Evolutionary conservation across 1,284 basidiomycete species (phyloP).

Genomic region (Neonothopanus nambi): DNA sequence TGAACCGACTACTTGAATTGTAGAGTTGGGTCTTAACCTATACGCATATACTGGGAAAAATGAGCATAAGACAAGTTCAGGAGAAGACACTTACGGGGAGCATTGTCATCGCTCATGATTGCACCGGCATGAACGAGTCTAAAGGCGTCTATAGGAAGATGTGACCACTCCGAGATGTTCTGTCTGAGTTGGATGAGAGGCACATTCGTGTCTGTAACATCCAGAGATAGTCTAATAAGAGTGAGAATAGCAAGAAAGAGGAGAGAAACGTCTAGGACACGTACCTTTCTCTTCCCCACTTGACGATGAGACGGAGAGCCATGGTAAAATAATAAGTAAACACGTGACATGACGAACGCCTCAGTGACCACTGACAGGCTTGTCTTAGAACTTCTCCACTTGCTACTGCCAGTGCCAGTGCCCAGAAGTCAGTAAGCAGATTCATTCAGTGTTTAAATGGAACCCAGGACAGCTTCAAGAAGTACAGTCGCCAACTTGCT

Average conservation of each 20-base stretch:
- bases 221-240: neutral
- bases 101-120: conserved; percentile 75
- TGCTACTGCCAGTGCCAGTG: neutral
- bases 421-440: conserved; percentile 3
- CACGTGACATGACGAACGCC: neutral
- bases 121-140: conserved; percentile 80
- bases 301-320: conserved; percentile 49
- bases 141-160: conserved; percentile 61
- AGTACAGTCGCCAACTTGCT: conserved; percentile 22
- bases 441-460: too few species aligned
- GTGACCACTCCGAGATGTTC: conserved; percentile 63
- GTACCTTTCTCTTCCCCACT: conserved; percentile 63
- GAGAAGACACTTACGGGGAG: conserved; percentile 49
- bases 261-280: conserved; percentile 19
- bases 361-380: neutral
- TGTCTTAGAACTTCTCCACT: neutral
- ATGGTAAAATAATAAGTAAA: conserved; percentile 24
- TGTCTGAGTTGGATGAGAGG: conserved; percentile 57
- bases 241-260: conserved; percentile 5
- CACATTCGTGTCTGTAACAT: conserved; percentile 47
- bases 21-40: conserved; percentile 58
- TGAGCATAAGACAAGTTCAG: conserved; percentile 7
- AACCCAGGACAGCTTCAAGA: conserved; percentile 15
- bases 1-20: conserved; percentile 59
- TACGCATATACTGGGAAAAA: conserved; percentile 59